Evolutionary conservation across 148 eudicot genomes (phyloP).

Genomic region (Amaranthus hypochondriacus): DNA sequence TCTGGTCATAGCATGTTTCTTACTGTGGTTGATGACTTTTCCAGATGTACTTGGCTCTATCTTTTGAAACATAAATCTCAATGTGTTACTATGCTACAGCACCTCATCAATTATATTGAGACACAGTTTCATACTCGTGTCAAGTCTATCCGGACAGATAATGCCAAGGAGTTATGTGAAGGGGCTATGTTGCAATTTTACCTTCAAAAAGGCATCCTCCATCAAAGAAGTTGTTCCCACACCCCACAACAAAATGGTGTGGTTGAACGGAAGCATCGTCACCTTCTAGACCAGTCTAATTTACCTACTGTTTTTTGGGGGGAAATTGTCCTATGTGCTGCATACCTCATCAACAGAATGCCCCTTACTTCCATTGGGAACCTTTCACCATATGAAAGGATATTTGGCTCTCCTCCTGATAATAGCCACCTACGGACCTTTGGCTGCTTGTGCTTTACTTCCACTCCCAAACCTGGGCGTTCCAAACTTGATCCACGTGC

Average conservation of each 20-base stretch:
- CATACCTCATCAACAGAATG: not conserved
- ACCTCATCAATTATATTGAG: not conserved
- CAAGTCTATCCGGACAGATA: not conserved
- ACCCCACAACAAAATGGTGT: slow-evolving; percentile 14
- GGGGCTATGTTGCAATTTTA: not conserved
- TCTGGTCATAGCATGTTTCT: not conserved
- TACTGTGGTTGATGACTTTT: slow-evolving; percentile 6
- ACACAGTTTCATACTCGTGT: not conserved
- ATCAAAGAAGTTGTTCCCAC: not conserved
- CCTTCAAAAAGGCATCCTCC: not conserved
- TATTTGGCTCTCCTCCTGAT: not conserved
- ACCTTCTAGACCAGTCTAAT: not conserved
- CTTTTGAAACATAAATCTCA: not conserved
- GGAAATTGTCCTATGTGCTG: not conserved
- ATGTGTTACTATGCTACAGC: not conserved
- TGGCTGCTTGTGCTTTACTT: not conserved
- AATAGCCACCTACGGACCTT: not conserved
- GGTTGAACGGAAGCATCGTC: not conserved
- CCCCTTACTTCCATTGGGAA: not conserved
- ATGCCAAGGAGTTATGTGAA: not conserved
- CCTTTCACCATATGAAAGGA: not conserved
- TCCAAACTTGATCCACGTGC: not conserved
- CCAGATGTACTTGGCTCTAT: not conserved
- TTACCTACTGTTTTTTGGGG: not conserved
- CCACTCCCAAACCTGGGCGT: not conserved